Evolutionary conservation across 768 basidiomycete species (phyloP), one percentile per base, ranked within the genome.

Genomic region (Podaxis sp.): DNA sequence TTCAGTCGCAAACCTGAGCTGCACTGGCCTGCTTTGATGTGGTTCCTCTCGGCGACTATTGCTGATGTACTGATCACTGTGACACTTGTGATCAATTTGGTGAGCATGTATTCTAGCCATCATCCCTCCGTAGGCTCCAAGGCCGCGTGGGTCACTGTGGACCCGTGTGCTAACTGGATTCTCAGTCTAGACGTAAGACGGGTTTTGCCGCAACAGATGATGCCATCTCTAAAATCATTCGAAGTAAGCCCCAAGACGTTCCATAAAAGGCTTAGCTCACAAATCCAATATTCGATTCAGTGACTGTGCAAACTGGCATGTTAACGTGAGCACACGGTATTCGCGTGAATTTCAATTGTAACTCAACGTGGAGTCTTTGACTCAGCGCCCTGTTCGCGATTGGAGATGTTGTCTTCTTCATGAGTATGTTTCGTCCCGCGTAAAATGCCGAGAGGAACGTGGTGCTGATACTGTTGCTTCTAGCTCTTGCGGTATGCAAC

Each of bases 221-320:
- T 62, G 73, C 74, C 1, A 76, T 80, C 36, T 68, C 69, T 1
- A 73, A 73, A 61, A 72, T 76, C 23, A 73, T 73, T 62, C 65
- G 72, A 64, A 71, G 71, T 72, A 37, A 14, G 71, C 46, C 51
- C 4, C 55, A 1, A 16, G 14, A 23, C 13, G 62, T 58, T 7
- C 56, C 37, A 40, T 36, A 25, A 11, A 35, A 27, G 23, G 6
- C 28, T 38, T 25, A 62, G 57, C 62, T 62, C 36, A 61, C 44
- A 53, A 27, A 10, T 23, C 47, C 47, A 50, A 55, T 1, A 23
- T 58, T 5, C 6, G 42, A n/a, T 47, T 2, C 46, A 76, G 75
- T 76, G 68, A 78, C 77, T 3, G 75, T 79, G 3, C 77, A 79
- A 62, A 79, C 78, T 10, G 77, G 77, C 37, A 71, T 78, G 66